Evolutionary conservation across 371 early-diverging fungal genomes (phyloP).

Genomic region (Mucor mucedo): DNA sequence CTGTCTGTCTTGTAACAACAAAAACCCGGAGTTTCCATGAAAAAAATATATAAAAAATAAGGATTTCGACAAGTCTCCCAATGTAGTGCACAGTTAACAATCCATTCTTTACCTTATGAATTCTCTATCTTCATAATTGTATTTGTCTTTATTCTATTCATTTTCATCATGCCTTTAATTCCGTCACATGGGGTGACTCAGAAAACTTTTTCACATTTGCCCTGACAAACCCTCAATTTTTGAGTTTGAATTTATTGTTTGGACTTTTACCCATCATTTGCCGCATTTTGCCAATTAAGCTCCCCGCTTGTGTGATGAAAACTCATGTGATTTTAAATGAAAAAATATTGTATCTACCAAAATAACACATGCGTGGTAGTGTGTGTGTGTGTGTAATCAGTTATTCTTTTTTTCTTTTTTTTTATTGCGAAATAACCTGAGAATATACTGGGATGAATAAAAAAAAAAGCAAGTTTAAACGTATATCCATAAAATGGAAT

Average conservation of each 20-base stretch:
- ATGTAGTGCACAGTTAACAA: no score
- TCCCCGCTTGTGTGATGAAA: not conserved
- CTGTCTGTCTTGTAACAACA: not conserved
- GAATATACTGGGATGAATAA: not conserved
- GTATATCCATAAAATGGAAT: constrained; percentile 19
- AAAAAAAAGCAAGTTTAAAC: constrained; percentile 7
- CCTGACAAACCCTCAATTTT: constrained; percentile 17
- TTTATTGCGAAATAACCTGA: no score
- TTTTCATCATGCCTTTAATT: constrained; percentile 1
- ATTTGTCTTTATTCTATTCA: constrained; percentile 4
- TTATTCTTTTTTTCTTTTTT: not conserved
- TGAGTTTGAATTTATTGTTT: constrained; percentile 4
- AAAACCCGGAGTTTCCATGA: constrained; percentile 29
- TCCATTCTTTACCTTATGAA: no score
- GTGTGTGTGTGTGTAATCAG: not conserved
- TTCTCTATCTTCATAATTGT: constrained; percentile 6
- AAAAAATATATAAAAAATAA: not conserved
- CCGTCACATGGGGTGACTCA: constrained; percentile 27
- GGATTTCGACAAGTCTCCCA: no score
- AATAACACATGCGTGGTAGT: not conserved
- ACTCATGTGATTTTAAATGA: constrained; percentile 19
- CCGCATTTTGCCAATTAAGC: constrained; percentile 24
- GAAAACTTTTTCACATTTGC: constrained; percentile 14
- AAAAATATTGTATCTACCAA: not conserved
- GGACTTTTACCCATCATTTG: constrained; percentile 26